These are phyloP conservation scores for Calonectria ilicicola DNA, from an alignment of 2,329 filamentous ascomycete genomes.

Conservation along the genomic window DNA sequence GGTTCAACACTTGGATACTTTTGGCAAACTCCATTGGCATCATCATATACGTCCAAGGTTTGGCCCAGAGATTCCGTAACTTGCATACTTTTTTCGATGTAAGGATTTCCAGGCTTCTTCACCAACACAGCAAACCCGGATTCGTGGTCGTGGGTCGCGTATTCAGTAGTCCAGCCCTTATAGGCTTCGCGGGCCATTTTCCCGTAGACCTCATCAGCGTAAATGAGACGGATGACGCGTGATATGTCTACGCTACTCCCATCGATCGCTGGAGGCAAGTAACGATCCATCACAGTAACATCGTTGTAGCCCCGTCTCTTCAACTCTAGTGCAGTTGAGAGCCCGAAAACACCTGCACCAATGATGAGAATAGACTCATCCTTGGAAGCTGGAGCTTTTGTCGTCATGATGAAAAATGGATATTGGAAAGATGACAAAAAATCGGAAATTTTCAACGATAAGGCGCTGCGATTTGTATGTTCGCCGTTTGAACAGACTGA, in stretches of 20 bases:
- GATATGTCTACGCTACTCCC: conserved; percentile 57
- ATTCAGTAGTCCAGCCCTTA: conserved; percentile 41
- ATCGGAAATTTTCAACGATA: not conserved
- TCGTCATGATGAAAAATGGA: conserved; percentile 23
- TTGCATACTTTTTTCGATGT: conserved; percentile 34
- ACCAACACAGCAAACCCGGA: conserved; percentile 48
- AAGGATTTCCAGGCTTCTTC: conserved; percentile 31
- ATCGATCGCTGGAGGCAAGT: conserved; percentile 50
- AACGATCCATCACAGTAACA: conserved; percentile 60
- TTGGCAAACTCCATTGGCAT: conserved; percentile 35
- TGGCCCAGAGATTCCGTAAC: conserved; percentile 31
- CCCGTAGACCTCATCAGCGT: conserved; percentile 72
- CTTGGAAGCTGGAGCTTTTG: conserved; percentile 34
- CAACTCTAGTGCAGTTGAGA: conserved; percentile 63
- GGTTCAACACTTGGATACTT: conserved; percentile 35
- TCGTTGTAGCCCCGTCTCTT: conserved; percentile 55
- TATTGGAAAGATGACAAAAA: not conserved
- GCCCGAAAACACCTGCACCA: conserved; percentile 62
- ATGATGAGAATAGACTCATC: conserved; percentile 49
- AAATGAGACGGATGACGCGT: conserved; percentile 64
- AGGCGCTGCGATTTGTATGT: not conserved
- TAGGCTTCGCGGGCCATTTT: conserved; percentile 60
- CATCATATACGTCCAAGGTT: conserved; percentile 37
- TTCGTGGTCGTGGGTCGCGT: conserved; percentile 45
- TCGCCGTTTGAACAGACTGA: not conserved